A percentile compares a stretch with the other conserved stretches of the same genome.
Evolutionary conservation across 106 monocot genomes (phyloP).

Genomic region (Posidonia australis): DNA sequence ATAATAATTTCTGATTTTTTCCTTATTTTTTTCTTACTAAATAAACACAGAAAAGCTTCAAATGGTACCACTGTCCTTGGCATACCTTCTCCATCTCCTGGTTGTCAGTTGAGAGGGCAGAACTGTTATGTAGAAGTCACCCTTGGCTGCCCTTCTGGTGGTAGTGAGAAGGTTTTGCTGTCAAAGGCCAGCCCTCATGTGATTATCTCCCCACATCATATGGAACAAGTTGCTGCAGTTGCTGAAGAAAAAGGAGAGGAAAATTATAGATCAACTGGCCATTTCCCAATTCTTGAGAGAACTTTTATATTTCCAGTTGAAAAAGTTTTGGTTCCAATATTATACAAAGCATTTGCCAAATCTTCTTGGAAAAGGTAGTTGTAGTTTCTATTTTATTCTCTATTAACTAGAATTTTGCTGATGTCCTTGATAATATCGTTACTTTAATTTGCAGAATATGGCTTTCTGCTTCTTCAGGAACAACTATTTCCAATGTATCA

Average conservation of each 20-base stretch:
- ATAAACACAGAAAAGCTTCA: conserved; percentile 43
- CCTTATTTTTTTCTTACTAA: not conserved
- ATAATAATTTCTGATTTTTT: not conserved
- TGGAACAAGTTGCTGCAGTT: conserved; percentile 16
- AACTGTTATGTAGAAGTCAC: conserved; percentile 82
- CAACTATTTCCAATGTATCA: conserved; percentile 39
- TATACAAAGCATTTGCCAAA: conserved; percentile 63
- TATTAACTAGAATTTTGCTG: not conserved
- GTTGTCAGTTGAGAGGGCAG: conserved; percentile 50
- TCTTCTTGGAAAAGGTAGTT: conserved; percentile 65
- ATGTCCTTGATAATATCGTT: not conserved
- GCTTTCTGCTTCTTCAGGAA: conserved; percentile 28
- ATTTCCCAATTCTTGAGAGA: conserved; percentile 48
- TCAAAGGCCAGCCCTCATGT: conserved; percentile 3
- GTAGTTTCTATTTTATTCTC: not conserved
- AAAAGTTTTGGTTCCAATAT: conserved; percentile 58
- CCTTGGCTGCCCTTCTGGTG: conserved; percentile 40
- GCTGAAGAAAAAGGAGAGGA: conserved; percentile 25
- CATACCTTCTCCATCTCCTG: conserved; percentile 41
- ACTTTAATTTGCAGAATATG: conserved; percentile 37
- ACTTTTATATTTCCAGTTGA: conserved; percentile 82
- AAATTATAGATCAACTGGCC: conserved; percentile 27
- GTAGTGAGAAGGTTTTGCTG: conserved; percentile 10
- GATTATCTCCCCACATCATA: conserved; percentile 9
- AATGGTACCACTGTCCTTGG: conserved; percentile 26